phyloP scores from a whole-genome alignment of 768 basidiomycete genomes.

The Pisolithus sp. region DNA sequence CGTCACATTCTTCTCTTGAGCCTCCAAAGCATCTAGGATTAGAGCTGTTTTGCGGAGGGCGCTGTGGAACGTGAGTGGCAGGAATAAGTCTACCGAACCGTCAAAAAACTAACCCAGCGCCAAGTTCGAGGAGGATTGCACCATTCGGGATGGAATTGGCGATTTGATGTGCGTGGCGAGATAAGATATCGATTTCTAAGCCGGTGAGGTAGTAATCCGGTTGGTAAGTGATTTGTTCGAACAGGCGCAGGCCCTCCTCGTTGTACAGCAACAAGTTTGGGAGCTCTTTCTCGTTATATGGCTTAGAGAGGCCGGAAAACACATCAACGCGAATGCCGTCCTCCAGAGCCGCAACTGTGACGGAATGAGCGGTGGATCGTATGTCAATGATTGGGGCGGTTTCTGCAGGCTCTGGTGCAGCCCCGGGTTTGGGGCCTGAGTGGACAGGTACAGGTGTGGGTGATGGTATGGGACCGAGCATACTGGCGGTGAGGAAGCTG shows the following conservation, averaged over 20 bases:
- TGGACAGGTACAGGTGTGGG: neutral
- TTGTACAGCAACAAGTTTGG: slow-evolving; percentile 5
- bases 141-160: slow-evolving; percentile 1
- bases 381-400: slow-evolving; percentile 2
- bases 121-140: slow-evolving; percentile 1
- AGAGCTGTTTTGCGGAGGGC: slow-evolving; percentile 4
- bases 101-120: neutral
- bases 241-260: slow-evolving; percentile 5
- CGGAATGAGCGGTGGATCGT: neutral
- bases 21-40: slow-evolving; percentile 5
- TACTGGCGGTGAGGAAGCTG: neutral
- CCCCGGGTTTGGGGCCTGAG: neutral
- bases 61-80: neutral
- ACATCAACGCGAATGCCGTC: neutral
- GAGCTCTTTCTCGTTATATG: slow-evolving; percentile 5
- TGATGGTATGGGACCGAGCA: neutral
- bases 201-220: slow-evolving; percentile 5
- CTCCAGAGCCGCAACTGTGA: neutral
- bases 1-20: slow-evolving; percentile 2
- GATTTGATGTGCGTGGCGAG: neutral
- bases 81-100: neutral
- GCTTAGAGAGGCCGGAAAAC: neutral
- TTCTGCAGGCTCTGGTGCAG: neutral
- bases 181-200: slow-evolving; percentile 3
- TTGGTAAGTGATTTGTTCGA: slow-evolving; percentile 6